Base-by-base conservation (phyloP, 1,284 basidiomycete genomes). In the Agaricales sp. region DNA sequence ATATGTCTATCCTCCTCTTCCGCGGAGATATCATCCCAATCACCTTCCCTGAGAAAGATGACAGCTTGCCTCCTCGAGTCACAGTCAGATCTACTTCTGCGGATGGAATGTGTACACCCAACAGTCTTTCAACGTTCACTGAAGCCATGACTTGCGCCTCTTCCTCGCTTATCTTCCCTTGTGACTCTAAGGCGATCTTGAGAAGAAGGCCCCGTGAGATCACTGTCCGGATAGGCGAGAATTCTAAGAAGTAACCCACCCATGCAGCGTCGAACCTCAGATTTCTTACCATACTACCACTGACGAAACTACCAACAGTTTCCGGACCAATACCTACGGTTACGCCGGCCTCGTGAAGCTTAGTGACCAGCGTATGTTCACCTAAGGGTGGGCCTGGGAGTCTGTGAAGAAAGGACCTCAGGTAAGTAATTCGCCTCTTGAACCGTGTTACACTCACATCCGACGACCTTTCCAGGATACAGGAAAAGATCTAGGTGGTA, bases 251-350 rank as follows among this genome's bases (percentile, higher is more conserved):
- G 19, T 12, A n/a, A 24, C 69, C 24, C 55, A 80, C 80, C 83
- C 83, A 87, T 16, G 77, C 81, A 30, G 80, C 67, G 54, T 90
- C 86, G 60, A 87, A 87, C 4, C 83, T n/a, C 16, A 41, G 16
- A 16, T 41, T 18, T 41, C 39, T 41, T 18, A 41, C 39, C 39
- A 8, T n/a, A 20, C 6, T 41, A 73, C 3, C 82, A 70, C 55
- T 84, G 85, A 4, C 80, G 67, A 0, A 80, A 79, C 55, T 74
- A 70, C 78, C 82, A 89, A 16, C 71, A 70, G 25, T 77, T 69
- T 43, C 68, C 54, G 37, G 77, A 67, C 78, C 80, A 22, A 88
- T 66, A 0, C 78, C 87, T 22, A 83, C 75, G 2, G 65, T 74
- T 23, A 83, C 76, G 43, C 75, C 75, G 37, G 73, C 67, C 2